These are phyloP conservation scores for Malassezia yamatoensis DNA, from an alignment of 1,284 basidiomycete species.

Conservation along the genomic window DNA sequence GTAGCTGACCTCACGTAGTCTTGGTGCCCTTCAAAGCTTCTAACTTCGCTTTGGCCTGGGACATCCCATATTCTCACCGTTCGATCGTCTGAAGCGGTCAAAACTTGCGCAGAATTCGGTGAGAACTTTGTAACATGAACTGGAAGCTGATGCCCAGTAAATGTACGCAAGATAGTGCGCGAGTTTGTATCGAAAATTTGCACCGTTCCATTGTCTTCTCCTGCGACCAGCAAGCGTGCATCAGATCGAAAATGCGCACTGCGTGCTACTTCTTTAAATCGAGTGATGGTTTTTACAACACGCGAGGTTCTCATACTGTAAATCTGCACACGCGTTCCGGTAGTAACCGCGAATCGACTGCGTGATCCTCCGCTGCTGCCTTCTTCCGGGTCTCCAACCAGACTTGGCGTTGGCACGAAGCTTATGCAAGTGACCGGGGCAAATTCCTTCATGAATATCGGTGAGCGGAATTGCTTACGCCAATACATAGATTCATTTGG, in stretches of 20 bases:
- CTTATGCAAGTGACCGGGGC: conserved; percentile 44
- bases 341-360: conserved; percentile 78
- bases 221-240: conserved; percentile 87
- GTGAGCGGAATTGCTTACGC: conserved; percentile 36
- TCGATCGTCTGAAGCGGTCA: conserved; percentile 92
- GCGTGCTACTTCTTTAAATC: conserved; percentile 91
- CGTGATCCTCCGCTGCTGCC: conserved; percentile 22
- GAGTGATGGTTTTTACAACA: conserved; percentile 84
- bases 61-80: conserved; percentile 92
- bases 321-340: conserved; percentile 85
- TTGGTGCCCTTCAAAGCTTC: conserved; percentile 71
- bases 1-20: conserved; percentile 92
- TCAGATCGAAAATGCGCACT: conserved; percentile 59
- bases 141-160: conserved; percentile 86
- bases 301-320: conserved; percentile 91
- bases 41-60: conserved; percentile 70
- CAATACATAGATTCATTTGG: conserved; percentile 38
- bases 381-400: conserved; percentile 14
- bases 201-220: conserved; percentile 83
- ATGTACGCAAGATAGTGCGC: conserved; percentile 79
- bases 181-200: conserved; percentile 95
- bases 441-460: conserved; percentile 43
- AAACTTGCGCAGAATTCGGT: conserved; percentile 65
- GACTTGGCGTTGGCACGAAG: conserved; percentile 28
- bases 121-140: conserved; percentile 93